Evolutionary conservation across 345 rosid species (phyloP).

Genomic region (Corymbia maculata): DNA sequence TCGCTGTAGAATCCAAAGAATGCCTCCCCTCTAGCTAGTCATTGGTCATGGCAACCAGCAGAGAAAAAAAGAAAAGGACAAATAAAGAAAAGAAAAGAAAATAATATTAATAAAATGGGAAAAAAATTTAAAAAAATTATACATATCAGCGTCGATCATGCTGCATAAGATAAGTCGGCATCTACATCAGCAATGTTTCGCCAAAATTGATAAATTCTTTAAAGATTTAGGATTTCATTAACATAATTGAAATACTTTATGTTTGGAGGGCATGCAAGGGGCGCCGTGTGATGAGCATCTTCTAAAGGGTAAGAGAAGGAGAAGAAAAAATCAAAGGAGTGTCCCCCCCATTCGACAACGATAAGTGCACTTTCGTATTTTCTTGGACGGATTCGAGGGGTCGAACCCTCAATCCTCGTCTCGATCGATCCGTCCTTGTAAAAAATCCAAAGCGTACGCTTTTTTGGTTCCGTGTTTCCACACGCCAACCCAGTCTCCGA

Average conservation of each 20-base stretch:
- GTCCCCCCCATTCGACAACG: neutral
- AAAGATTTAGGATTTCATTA: rapidly evolving
- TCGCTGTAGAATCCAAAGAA: neutral
- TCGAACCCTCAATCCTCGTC: neutral
- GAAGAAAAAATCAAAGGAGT: too few relatives aligned
- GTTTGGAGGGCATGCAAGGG: too few relatives aligned
- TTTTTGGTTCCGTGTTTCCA: neutral
- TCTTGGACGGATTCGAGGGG: neutral
- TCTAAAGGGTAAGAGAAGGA: neutral
- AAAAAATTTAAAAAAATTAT: too few relatives aligned
- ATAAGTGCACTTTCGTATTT: neutral
- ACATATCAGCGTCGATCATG: neutral
- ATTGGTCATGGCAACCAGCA: rapidly evolving
- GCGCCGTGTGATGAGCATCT: neutral
- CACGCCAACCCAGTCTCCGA: neutral
- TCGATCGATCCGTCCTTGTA: neutral
- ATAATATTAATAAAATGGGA: too few relatives aligned
- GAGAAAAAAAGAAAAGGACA: too few relatives aligned
- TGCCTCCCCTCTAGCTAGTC: neutral
- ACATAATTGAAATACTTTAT: too few relatives aligned
- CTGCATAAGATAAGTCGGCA: too few relatives aligned
- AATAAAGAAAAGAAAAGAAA: too few relatives aligned
- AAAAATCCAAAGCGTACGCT: neutral
- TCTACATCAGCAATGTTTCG: rapidly evolving
- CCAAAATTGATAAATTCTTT: too few relatives aligned